A percentile compares a stretch with the other conserved stretches of the same genome.
These are phyloP conservation scores for Macrolepiota dolichaula DNA, from an alignment of 768 basidiomycete genomes.

Conservation along the genomic window DNA sequence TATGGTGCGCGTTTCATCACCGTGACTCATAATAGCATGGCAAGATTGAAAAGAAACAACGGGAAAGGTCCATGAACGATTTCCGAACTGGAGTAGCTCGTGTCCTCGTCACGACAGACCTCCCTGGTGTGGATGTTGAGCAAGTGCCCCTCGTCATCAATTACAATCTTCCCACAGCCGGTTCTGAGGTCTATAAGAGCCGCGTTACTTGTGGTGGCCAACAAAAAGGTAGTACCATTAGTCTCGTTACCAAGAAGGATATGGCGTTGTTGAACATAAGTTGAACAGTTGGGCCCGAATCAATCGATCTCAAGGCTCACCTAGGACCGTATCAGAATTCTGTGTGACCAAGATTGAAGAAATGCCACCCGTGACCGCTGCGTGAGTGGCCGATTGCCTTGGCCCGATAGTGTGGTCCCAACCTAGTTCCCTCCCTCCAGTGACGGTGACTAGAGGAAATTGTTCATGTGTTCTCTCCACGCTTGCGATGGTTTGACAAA, in stretches of 20 bases:
- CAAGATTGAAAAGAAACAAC: conserved; percentile 97
- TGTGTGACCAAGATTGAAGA: too few species aligned
- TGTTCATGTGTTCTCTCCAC: too few species aligned
- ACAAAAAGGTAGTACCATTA: conserved; percentile 94
- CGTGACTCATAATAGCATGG: conserved; percentile 62
- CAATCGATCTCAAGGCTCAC: too few species aligned
- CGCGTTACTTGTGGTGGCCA: conserved; percentile 96
- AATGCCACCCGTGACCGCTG: too few species aligned
- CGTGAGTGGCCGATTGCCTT: too few species aligned
- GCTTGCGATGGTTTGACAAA: too few species aligned
- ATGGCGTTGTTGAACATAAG: conserved; percentile 92
- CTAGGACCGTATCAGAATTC: too few species aligned
- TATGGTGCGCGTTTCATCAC: conserved; percentile 66
- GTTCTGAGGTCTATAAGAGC: conserved; percentile 98
- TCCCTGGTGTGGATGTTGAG: conserved; percentile 98
- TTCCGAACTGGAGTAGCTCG: conserved; percentile 98
- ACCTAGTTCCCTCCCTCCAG: too few species aligned
- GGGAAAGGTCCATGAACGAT: conserved; percentile 98
- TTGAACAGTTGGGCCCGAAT: conserved; percentile 17
- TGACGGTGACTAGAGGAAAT: too few species aligned
- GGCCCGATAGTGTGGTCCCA: too few species aligned
- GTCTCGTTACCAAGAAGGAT: conserved; percentile 95
- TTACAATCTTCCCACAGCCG: conserved; percentile 88
- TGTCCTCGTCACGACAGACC: conserved; percentile 97
- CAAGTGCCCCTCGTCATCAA: conserved; percentile 96